Evolutionary conservation across 2,329 filamentous ascomycete genomes (phyloP), one percentile per base, ranked within the genome.

Genomic region (Setomelanomma holmii): DNA sequence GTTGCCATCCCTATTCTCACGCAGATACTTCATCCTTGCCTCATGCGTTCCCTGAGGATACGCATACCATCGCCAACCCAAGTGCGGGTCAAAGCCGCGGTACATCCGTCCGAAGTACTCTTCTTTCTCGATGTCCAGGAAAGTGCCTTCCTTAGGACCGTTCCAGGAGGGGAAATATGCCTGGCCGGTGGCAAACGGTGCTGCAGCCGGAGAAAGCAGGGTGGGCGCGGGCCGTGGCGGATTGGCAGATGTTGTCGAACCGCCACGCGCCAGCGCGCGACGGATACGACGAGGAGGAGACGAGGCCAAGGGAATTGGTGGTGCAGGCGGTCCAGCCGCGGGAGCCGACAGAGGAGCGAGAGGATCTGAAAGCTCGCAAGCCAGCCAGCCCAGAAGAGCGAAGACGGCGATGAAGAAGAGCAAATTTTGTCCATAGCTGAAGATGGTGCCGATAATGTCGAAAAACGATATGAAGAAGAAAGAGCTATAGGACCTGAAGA

Each of bases 361-460:
- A 10, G 27, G 27, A 14, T 30, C 27, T 8, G 10, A 10, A 35
- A 42, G 17, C 45, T 53, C 50, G 50, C 45, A 48, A 34, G 23
- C 45, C 23, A 53, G 39, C 40, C 40, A 49, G 12, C 40, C 45
- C 24, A 53, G 19, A 14, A 53, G 50, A 35, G 21, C 23, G 35
- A 44, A 30, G 50, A 49, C 23, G 40, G 45, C 45, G 10, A 35
- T 11, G 16, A 44, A 49, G 40, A 53, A 44, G 39, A 53, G 40
- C n/a, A 53, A 40, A 5, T 19, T 5, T 34, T 41, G n/a, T n/a
- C 50, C 50, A 49, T 53, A 40, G 24, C 27, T 30, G 27, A 8
- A 14, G 27, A 30, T 30, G 27, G 27, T 30, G 27, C 27, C 14
- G 27, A 30, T 30, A 11, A 33, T 19, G 38, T 36, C 39, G 22